phyloP scores from a whole-genome alignment of 345 rosid species.

The Anacardium occidentale region DNA sequence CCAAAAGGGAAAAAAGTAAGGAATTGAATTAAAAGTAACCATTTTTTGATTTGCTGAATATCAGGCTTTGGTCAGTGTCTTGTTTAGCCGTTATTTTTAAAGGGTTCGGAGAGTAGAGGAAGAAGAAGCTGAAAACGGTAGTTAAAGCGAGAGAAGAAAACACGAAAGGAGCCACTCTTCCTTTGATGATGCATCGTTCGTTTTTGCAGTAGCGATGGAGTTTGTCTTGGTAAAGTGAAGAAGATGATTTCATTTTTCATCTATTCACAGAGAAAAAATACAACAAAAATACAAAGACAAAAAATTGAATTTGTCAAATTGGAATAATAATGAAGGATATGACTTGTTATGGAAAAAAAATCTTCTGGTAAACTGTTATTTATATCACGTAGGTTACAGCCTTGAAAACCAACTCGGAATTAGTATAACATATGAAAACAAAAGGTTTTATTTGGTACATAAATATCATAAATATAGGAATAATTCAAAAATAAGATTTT shows the following conservation, averaged over 20 bases:
- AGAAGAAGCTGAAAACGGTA: conserved; percentile 48
- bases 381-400: no score
- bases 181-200: conserved; percentile 40
- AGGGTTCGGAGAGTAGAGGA: conserved; percentile 57
- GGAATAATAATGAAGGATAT: no score
- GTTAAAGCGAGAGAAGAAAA: conserved; percentile 45
- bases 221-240: conserved; percentile 23
- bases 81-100: conserved; percentile 22
- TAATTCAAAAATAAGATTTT: not conserved
- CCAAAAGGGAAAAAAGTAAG: not conserved
- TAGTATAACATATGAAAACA: no score
- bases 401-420: no score
- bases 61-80: conserved; percentile 27
- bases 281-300: no score
- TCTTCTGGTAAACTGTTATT: no score
- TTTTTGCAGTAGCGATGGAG: conserved; percentile 23
- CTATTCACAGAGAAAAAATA: not conserved
- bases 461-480: not conserved
- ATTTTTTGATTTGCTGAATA: conserved; percentile 21
- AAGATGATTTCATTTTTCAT: conserved; percentile 23
- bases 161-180: conserved; percentile 42
- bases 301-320: no score
- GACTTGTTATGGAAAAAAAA: no score
- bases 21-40: conserved; percentile 11
- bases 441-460: no score